A percentile compares a stretch with the other conserved stretches of the same genome.
phyloP scores from a whole-genome alignment of 345 rosid genomes.

The Bruguiera gymnorhiza region DNA sequence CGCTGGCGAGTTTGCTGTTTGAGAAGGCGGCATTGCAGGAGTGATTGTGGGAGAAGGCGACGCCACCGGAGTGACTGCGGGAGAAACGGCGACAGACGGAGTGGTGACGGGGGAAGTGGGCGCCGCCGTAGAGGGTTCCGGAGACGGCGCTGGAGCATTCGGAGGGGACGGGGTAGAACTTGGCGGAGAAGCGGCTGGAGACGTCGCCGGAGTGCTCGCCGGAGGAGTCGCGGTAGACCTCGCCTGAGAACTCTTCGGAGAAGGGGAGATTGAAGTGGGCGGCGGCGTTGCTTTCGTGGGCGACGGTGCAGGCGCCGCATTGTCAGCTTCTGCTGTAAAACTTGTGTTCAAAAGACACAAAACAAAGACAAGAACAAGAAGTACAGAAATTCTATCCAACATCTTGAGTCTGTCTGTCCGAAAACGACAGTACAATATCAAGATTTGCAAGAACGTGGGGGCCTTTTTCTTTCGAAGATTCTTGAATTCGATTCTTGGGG shows the following conservation, averaged over 20 bases:
- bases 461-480: no score
- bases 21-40: slow-evolving; percentile 28
- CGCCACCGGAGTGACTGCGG: not conserved
- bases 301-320: slow-evolving; percentile 44
- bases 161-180: slow-evolving; percentile 11
- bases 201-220: not conserved
- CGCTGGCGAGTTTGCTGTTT: not conserved
- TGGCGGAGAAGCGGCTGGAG: not conserved
- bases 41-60: slow-evolving; percentile 4
- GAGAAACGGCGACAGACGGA: slow-evolving; percentile 9
- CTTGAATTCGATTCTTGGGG: no score
- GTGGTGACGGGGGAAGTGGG: slow-evolving; percentile 6
- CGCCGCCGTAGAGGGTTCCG: slow-evolving; percentile 18
- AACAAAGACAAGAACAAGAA: slow-evolving; percentile 21
- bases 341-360: slow-evolving; percentile 18
- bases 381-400: slow-evolving; percentile 19
- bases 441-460: not conserved
- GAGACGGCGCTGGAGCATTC: not conserved
- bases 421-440: not conserved
- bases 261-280: slow-evolving; percentile 4
- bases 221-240: slow-evolving; percentile 13
- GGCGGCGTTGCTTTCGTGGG: slow-evolving; percentile 18
- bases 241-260: not conserved
- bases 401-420: not conserved
- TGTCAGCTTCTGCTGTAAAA: slow-evolving; percentile 25